Percentiles rank a stretch among this genome's conserved stretches.
phyloP scores from a whole-genome alignment of 495 filamentous ascomycete genomes.

The Amorphotheca resinae region DNA sequence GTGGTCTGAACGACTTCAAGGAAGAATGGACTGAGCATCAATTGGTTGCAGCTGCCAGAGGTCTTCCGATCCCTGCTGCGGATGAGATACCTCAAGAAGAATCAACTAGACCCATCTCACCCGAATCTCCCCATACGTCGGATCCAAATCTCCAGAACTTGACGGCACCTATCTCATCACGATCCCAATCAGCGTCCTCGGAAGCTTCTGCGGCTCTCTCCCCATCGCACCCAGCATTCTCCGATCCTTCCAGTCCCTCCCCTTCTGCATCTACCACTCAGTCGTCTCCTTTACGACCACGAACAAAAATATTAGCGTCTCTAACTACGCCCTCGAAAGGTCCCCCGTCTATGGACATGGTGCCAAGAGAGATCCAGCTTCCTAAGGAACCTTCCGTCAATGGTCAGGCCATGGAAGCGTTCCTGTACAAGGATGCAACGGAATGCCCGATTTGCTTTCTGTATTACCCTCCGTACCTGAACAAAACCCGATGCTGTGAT shows the following conservation, averaged over 20 bases:
- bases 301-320: slow-evolving; percentile 68
- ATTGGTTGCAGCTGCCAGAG: slow-evolving; percentile 81
- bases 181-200: slow-evolving; percentile 18
- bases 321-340: slow-evolving; percentile 58
- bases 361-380: slow-evolving; percentile 64
- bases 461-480: slow-evolving; percentile 92
- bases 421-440: slow-evolving; percentile 76
- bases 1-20: slow-evolving; percentile 78
- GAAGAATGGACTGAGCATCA: slow-evolving; percentile 89
- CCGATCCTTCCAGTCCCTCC: slow-evolving; percentile 10
- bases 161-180: slow-evolving; percentile 16
- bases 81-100: slow-evolving; percentile 66
- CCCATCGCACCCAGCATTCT: slow-evolving; percentile 17
- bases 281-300: slow-evolving; percentile 20
- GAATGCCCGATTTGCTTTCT: slow-evolving; percentile 97
- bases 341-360: slow-evolving; percentile 53
- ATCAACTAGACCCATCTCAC: slow-evolving; percentile 31
- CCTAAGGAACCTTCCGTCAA: slow-evolving; percentile 81
- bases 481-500: slow-evolving; percentile 89
- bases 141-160: slow-evolving; percentile 17
- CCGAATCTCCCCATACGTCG: slow-evolving; percentile 20
- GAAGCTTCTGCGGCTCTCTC: slow-evolving; percentile 16
- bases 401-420: slow-evolving; percentile 81
- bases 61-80: slow-evolving; percentile 68
- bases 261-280: slow-evolving; percentile 3